Base-by-base conservation (phyloP, 257 asterid species). In the Forsythia viridissima region DNA sequence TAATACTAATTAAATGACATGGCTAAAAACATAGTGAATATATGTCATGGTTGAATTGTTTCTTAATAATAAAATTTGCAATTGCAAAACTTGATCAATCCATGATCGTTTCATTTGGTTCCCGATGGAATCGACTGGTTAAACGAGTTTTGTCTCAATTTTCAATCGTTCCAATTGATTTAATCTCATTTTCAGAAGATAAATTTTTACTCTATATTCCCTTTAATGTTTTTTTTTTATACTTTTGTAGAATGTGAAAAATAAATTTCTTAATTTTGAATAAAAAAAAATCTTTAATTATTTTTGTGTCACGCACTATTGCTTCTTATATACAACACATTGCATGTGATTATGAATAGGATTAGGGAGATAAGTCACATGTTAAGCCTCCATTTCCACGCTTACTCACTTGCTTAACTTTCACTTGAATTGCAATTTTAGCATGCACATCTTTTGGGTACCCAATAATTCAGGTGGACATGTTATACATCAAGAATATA, bases 331-430 rank as follows among this genome's bases (percentile, higher is more conserved):
- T 61, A 79, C 41, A 59, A 75, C 73, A 73, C 71, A 76, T 69
- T 76, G 66, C 80, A 76, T 81, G 67, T 73, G 84, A 79, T 51
- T 68, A 71, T 57, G 36, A 70, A 36, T 71, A 71, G 77, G 36
- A 72, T 72, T 57, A 2, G 24, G 82, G 75, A 76, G 80, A 46
- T 55, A 70, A 20, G 57, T 82, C 85, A 85, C 86, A 80, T 82
- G 88, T 82, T 63, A 59, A 42, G 18, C 76, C 55, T 70, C 72
- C 38, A 65, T 11, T 41, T 5, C 76, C 88, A 82, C 81, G 68
- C 73, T 80, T 18, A 61, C 63, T 79, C 84, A 76, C 71, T 73
- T 76, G 80, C 82, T 79, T 79, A 76, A n/a, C 73, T 76, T 70
- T 76, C 42, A 74, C 76, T 81, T 73, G 34, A 79, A 69, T 80